Conservation (phyloP, 306 rosid genomes). For the Acacia confusa region DNA sequence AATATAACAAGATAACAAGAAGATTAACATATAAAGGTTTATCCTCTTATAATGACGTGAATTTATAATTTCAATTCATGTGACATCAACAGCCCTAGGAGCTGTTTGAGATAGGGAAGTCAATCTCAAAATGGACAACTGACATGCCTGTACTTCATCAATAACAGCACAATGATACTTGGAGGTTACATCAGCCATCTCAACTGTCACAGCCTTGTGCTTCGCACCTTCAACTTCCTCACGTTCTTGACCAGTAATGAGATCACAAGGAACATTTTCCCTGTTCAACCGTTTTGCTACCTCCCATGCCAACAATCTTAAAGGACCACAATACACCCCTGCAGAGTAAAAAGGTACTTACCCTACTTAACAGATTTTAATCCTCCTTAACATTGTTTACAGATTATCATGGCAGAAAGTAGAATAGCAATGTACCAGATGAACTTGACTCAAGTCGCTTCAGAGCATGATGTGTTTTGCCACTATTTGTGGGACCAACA, state of each 20-base stretch:
- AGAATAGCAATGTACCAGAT: slow-evolving; percentile 62
- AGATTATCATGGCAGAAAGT: slow-evolving; percentile 16
- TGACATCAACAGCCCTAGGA: slow-evolving; percentile 8
- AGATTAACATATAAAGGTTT: slow-evolving; percentile 14
- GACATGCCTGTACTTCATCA: slow-evolving; percentile 94
- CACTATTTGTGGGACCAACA: slow-evolving; percentile 97
- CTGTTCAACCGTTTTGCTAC: slow-evolving; percentile 87
- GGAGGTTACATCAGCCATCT: slow-evolving; percentile 89
- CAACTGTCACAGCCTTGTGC: slow-evolving; percentile 91
- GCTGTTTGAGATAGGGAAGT: slow-evolving; percentile 13
- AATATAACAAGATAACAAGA: not conserved
- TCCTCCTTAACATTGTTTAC: slow-evolving; percentile 16
- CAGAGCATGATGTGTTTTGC: slow-evolving; percentile 88
- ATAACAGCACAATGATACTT: slow-evolving; percentile 75
- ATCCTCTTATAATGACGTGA: slow-evolving; percentile 14
- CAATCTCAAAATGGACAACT: slow-evolving; percentile 34
- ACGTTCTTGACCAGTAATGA: slow-evolving; percentile 90
- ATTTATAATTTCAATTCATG: slow-evolving; percentile 10
- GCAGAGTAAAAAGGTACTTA: slow-evolving; percentile 37
- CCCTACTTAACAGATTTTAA: slow-evolving; percentile 2
- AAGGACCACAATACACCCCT: slow-evolving; percentile 95
- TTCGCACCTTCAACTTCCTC: slow-evolving; percentile 85
- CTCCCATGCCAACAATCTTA: slow-evolving; percentile 98
- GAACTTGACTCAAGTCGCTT: slow-evolving; percentile 78
- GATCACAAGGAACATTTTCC: slow-evolving; percentile 85